phyloP scores from a whole-genome alignment of 805 yeast species.

The Torulaspora gathmanii region DNA sequence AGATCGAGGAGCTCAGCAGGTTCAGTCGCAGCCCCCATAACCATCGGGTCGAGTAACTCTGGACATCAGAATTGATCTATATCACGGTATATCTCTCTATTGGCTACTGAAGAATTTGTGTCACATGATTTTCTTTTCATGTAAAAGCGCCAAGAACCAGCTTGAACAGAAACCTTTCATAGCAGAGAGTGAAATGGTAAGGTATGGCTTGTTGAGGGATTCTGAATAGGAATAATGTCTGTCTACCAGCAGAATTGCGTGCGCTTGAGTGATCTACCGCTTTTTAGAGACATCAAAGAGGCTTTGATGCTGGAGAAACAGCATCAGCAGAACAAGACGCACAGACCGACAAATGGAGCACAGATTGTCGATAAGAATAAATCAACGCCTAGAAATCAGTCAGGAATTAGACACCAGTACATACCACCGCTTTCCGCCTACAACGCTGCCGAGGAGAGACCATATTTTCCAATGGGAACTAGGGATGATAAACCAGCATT shows the following conservation, averaged over 20 bases:
- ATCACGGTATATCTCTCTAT: no score
- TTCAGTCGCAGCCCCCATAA: background rate
- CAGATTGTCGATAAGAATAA: slow-evolving; percentile 1
- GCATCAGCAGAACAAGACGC: slow-evolving; percentile 6
- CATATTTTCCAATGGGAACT: slow-evolving; percentile 14
- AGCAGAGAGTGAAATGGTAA: background rate
- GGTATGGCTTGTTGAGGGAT: background rate
- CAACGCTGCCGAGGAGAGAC: slow-evolving; percentile 20
- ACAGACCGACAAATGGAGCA: slow-evolving; percentile 1
- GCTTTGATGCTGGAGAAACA: slow-evolving; percentile 11
- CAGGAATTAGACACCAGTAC: slow-evolving; percentile 1
- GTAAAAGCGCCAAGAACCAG: background rate
- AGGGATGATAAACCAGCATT: slow-evolving; percentile 10
- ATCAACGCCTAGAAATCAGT: background rate
- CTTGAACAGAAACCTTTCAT: background rate
- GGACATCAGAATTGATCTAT: background rate
- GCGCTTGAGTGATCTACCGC: slow-evolving; percentile 16
- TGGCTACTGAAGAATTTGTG: background rate
- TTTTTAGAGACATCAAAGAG: slow-evolving; percentile 22
- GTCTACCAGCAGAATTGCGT: slow-evolving; percentile 1
- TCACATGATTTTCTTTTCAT: background rate
- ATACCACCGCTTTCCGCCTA: slow-evolving; percentile 29
- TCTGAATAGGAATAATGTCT: background rate
- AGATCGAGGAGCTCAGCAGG: slow-evolving; percentile 26
- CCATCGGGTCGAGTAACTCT: background rate